phyloP scores from a whole-genome alignment of 225 moss, liverwort and hornwort species.

The Physcomitrellopsis africana region DNA sequence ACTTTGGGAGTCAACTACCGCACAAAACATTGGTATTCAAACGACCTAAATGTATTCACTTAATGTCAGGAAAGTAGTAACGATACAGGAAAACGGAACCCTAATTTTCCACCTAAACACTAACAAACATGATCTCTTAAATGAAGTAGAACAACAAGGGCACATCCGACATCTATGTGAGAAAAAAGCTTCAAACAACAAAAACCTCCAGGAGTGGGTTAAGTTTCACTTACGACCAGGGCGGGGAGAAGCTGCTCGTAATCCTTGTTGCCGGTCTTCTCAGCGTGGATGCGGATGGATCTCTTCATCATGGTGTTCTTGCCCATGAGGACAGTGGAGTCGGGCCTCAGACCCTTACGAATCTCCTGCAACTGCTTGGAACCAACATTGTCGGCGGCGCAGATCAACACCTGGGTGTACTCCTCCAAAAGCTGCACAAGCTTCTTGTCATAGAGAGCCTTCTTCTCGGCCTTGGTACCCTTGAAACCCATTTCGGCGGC shows the following conservation, averaged over 20 bases:
- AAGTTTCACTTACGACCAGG: conserved; percentile 61
- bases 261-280: conserved; percentile 73
- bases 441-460: conserved; percentile 76
- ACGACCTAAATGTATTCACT: neutral
- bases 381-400: conserved; percentile 92
- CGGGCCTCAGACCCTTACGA: conserved; percentile 80
- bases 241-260: conserved; percentile 64
- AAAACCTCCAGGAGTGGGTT: neutral
- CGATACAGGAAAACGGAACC: no score
- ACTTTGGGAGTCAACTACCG: accelerated
- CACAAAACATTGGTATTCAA: neutral
- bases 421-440: conserved; percentile 78
- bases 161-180: neutral
- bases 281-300: conserved; percentile 75
- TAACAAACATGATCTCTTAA: no score
- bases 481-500: conserved; percentile 79
- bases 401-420: conserved; percentile 81
- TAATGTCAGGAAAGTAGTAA: no score
- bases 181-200: no score
- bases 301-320: conserved; percentile 99
- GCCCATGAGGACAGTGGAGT: conserved; percentile 88
- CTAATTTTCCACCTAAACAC: no score
- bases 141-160: neutral
- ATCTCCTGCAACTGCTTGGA: conserved; percentile 90
- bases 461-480: conserved; percentile 96